Base-by-base conservation (phyloP, 768 basidiomycete genomes). In the Terana coerulea region DNA sequence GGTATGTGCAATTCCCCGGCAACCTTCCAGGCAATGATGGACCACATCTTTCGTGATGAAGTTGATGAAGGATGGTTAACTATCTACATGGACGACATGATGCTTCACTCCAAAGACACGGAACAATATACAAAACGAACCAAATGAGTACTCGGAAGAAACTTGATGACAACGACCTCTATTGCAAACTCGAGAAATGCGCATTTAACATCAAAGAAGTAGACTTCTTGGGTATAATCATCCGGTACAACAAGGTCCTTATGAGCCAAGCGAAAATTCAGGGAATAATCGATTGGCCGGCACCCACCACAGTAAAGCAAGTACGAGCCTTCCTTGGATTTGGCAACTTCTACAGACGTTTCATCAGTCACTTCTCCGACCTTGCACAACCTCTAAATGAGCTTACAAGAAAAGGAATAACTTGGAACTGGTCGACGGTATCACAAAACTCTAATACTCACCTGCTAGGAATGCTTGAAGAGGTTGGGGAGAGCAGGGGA, bases 1-100 rank as follows among this genome's bases (percentile, higher is more conserved):
- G 69, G 70, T 0, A 44, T 66, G 15, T 67, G 56, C 28, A 75
- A 78, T 48, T 59, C 61, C 3, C 67, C 67, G 8, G 69, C 69
- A 0, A 65, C 69, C 0, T 77, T 75, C 55, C 65, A 67, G 31
- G 33, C 34, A 0, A 59, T 65, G 57, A 65, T 65, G 58, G 60
- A 66, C 55, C 52, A 64, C 56, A 55, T 67, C 12, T 58, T 70
- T 21, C 14, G 52, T 2, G 62, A 72, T 37, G 2, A 67, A 50
- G 59, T 74, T 10, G 57, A 57, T 4, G 25, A 50, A 41, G 63
- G 64, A 0, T 67, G 70, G 25, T 67, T 78, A 19, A 55, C 60
- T 0, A 69, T 78, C 45, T 75, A 79, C 55, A 60, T 77, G 39
- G 72, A 75, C 50, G 64, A 75, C 44, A 70, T 75, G 12, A 39